A percentile compares a stretch with the other conserved stretches of the same genome.
Conservation (phyloP, 352 stramenopile species). For the Pythium myriotylum region DNA sequence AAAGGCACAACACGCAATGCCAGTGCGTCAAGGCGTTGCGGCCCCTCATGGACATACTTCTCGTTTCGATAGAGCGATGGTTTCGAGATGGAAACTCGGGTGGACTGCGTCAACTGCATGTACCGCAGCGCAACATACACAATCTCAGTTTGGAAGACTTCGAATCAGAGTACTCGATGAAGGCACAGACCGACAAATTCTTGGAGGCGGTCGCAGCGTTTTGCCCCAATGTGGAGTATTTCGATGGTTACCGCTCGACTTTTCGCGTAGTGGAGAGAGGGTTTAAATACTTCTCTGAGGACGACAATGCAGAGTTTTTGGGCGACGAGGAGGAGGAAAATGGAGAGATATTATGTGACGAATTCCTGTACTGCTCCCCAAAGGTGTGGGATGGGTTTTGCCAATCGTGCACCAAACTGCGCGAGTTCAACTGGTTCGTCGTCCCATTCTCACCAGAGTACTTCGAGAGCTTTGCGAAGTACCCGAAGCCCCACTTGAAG, state of each 20-base stretch:
- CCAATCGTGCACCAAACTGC: conserved; percentile 1
- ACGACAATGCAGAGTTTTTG: too few relatives aligned
- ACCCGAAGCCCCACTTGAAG: not conserved
- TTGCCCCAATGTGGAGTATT: conserved; percentile 11
- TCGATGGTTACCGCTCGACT: conserved; percentile 7
- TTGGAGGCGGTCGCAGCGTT: not conserved
- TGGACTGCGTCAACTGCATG: conserved; percentile 38
- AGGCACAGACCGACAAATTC: conserved; percentile 11
- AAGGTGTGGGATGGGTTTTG: not conserved
- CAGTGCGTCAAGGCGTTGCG: conserved; percentile 17
- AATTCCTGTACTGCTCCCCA: conserved; percentile 10
- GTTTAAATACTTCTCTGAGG: too few relatives aligned
- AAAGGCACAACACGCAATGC: not conserved
- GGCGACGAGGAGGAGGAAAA: not conserved
- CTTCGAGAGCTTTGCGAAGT: conserved; percentile 1
- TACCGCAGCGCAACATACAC: conserved; percentile 26
- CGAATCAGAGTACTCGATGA: conserved; percentile 5
- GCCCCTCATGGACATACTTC: conserved; percentile 40
- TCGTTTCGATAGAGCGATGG: conserved; percentile 37
- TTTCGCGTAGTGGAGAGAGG: not conserved
- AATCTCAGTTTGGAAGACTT: not conserved
- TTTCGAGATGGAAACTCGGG: not conserved
- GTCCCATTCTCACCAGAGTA: not conserved
- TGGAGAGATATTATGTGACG: not conserved
- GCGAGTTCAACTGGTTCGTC: conserved; percentile 6